A percentile compares a stretch with the other conserved stretches of the same genome.
These are phyloP conservation scores for Rhodotorula sp. DNA, from an alignment of 1,284 basidiomycete species.

Conservation along the genomic window DNA sequence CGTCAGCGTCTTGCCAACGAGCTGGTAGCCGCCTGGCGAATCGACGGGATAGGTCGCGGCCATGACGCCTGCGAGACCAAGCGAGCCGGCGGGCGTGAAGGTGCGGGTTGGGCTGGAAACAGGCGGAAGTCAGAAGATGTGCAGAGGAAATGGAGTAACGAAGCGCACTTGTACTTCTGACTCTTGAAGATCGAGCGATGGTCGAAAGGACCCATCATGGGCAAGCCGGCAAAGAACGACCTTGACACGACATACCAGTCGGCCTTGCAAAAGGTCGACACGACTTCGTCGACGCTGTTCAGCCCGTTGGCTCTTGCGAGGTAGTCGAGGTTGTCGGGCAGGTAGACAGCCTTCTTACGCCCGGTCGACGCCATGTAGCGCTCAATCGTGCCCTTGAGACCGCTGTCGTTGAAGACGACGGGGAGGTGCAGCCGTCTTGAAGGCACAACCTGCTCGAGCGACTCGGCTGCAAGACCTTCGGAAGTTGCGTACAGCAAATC, in stretches of 20 bases:
- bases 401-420: constrained; percentile 64
- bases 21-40: constrained; percentile 66
- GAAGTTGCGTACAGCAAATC: constrained; percentile 50
- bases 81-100: constrained; percentile 50
- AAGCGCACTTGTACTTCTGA: constrained; percentile 52
- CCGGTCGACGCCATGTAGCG: constrained; percentile 62
- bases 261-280: constrained; percentile 11
- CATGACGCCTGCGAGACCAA: constrained; percentile 50
- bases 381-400: constrained; percentile 60
- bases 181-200: constrained; percentile 40
- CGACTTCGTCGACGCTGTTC: constrained; percentile 26
- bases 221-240: constrained; percentile 34
- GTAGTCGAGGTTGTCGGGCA: constrained; percentile 69
- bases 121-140: not conserved
- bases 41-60: constrained; percentile 65
- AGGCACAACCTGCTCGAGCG: constrained; percentile 56
- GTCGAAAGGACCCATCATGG: constrained; percentile 33
- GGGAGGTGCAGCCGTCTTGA: constrained; percentile 63
- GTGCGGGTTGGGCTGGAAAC: constrained; percentile 47
- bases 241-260: constrained; percentile 48
- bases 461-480: constrained; percentile 55
- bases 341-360: constrained; percentile 61
- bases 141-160: too few relatives aligned
- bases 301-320: constrained; percentile 66
- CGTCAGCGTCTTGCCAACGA: constrained; percentile 55